These are phyloP conservation scores for Mrakia gelida DNA, from an alignment of 768 basidiomycete species.

Conservation along the genomic window DNA sequence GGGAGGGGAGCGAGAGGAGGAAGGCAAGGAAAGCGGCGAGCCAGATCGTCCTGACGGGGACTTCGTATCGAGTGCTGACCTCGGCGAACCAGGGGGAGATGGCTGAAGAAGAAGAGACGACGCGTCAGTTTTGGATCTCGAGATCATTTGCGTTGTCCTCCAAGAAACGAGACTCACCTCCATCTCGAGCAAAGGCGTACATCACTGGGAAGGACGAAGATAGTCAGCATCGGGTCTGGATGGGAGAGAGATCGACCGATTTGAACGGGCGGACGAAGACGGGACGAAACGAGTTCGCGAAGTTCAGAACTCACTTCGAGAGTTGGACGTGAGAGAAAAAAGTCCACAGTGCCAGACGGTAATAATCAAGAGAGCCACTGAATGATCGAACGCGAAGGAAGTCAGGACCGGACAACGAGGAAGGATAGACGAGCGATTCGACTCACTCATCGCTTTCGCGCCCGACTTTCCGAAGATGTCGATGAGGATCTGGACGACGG, in stretches of 20 bases:
- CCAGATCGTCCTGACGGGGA: neutral
- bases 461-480: constrained; percentile 70
- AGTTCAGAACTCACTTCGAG: constrained; percentile 48
- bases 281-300: neutral
- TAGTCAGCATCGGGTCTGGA: neutral
- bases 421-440: neutral
- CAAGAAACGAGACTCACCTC: constrained; percentile 44
- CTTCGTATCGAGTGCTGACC: constrained; percentile 44
- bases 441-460: constrained; percentile 58
- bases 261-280: no score
- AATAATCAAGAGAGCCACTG: constrained; percentile 61
- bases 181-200: constrained; percentile 74
- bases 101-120: no score
- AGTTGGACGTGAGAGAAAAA: constrained; percentile 73
- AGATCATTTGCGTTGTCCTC: no score
- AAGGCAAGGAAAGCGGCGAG: constrained; percentile 61
- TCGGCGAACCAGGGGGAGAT: constrained; percentile 65
- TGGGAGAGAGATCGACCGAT: no score
- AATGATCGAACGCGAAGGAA: constrained; percentile 55
- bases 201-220: constrained; percentile 51
- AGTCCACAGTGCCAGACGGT: constrained; percentile 34
- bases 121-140: no score
- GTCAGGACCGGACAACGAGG: neutral
- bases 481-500: constrained; percentile 72
- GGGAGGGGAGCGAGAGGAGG: constrained; percentile 65